These are phyloP conservation scores for Psilocybe azurescens DNA, from an alignment of 768 basidiomycete species.

Conservation along the genomic window DNA sequence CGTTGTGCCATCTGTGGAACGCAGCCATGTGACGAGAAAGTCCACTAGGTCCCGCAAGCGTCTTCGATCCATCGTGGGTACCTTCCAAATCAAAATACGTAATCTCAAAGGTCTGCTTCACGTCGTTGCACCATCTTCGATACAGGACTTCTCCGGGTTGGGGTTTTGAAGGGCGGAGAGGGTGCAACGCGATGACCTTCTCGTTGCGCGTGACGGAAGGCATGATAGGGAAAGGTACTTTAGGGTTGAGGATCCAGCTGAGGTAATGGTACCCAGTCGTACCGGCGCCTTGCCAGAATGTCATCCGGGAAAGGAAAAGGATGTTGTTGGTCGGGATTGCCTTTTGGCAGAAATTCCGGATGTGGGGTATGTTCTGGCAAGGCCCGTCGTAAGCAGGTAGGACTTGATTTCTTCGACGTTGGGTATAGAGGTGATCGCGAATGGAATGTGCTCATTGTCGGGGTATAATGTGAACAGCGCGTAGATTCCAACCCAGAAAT, in stretches of 20 bases:
- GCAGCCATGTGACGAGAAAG: constrained; percentile 43
- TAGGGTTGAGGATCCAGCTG: constrained; percentile 31
- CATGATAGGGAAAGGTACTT: constrained; percentile 39
- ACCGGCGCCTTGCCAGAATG: constrained; percentile 61
- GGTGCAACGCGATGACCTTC: constrained; percentile 54
- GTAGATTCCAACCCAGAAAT: constrained; percentile 48
- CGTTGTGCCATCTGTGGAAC: constrained; percentile 56
- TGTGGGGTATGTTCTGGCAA: constrained; percentile 29
- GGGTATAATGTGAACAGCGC: constrained; percentile 44
- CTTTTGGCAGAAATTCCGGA: constrained; percentile 13
- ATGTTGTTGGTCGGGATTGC: constrained; percentile 23
- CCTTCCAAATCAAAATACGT: constrained; percentile 38
- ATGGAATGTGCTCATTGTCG: constrained; percentile 45
- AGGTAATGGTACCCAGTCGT: constrained; percentile 35
- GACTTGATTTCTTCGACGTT: constrained; percentile 36
- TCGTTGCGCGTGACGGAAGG: constrained; percentile 49
- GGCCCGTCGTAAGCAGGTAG: constrained; percentile 46
- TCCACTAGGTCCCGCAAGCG: constrained; percentile 11
- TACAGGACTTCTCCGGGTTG: constrained; percentile 45
- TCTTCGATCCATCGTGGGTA: constrained; percentile 20
- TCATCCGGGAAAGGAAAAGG: constrained; percentile 43
- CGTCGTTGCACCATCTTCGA: constrained; percentile 37
- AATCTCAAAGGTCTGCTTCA: constrained; percentile 37
- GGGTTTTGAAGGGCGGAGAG: constrained; percentile 56
- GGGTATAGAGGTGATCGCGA: constrained; percentile 34